These are phyloP conservation scores for Carex arenaria DNA, from an alignment of 202 grass and related monocot genomes.

Conservation along the genomic window DNA sequence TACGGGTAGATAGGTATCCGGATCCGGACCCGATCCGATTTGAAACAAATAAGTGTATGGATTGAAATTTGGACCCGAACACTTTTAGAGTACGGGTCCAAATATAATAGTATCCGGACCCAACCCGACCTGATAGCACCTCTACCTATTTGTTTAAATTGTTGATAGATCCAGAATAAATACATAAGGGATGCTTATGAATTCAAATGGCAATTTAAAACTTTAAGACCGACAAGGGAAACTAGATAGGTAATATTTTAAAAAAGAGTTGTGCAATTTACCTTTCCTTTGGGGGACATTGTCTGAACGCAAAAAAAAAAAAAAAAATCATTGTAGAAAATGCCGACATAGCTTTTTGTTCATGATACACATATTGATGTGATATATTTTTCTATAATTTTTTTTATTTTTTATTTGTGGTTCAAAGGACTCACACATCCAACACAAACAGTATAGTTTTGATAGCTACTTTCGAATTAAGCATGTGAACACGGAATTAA, in stretches of 20 bases:
- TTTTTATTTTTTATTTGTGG: background rate
- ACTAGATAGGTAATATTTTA: background rate
- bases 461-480: background rate
- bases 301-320: background rate
- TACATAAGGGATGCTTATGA: background rate
- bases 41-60: no score
- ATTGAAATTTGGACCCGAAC: no score
- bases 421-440: background rate
- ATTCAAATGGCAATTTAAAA: background rate
- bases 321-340: background rate
- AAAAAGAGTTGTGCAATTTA: background rate
- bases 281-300: background rate
- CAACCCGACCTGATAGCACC: no score
- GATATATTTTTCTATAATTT: background rate
- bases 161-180: background rate
- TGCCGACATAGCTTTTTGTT: slow-evolving; percentile 4
- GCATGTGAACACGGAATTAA: background rate
- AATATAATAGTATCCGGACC: no score
- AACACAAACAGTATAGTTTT: background rate
- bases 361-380: background rate
- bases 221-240: background rate
- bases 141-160: background rate
- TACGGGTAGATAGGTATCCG: no score
- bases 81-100: no score
- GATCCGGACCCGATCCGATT: no score